Percentiles rank a stretch among this genome's conserved stretches.
phyloP scores from a whole-genome alignment of 176 grass and related monocot species.

The Paspalum notatum region DNA sequence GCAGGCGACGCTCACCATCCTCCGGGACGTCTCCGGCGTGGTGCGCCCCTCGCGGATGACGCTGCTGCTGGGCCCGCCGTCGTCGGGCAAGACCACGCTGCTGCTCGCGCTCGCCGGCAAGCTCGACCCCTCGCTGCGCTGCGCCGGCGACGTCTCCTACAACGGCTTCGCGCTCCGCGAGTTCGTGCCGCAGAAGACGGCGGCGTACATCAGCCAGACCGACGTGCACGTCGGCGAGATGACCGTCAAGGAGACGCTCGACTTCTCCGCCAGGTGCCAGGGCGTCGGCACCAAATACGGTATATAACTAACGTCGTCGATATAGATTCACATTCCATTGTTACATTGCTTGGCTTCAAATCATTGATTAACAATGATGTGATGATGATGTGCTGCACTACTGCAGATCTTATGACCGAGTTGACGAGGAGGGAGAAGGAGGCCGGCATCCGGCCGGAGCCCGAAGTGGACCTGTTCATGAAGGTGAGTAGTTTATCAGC shows the following conservation, averaged over 20 bases:
- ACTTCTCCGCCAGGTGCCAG: slow-evolving; percentile 96
- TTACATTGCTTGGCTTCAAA: too few relatives aligned
- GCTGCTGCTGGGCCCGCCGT: slow-evolving; percentile 87
- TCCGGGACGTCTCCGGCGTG: slow-evolving; percentile 64
- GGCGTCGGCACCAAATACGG: slow-evolving; percentile 90
- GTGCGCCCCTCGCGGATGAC: slow-evolving; percentile 85
- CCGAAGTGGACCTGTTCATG: slow-evolving; percentile 98
- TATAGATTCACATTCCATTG: too few relatives aligned
- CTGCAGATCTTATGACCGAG: slow-evolving; percentile 93
- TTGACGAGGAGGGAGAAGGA: slow-evolving; percentile 79
- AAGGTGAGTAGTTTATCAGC: slow-evolving; percentile 51
- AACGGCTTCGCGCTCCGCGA: slow-evolving; percentile 69
- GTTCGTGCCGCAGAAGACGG: slow-evolving; percentile 97
- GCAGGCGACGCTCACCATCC: slow-evolving; percentile 69
- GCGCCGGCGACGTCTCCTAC: slow-evolving; percentile 70
- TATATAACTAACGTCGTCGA: too few relatives aligned
- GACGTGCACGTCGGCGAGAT: slow-evolving; percentile 95
- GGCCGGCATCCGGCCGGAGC: slow-evolving; percentile 80
- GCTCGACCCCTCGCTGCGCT: slow-evolving; percentile 64
- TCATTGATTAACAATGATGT: too few relatives aligned
- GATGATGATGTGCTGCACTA: too few relatives aligned
- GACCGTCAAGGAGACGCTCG: slow-evolving; percentile 97
- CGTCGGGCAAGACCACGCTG: slow-evolving; percentile 94
- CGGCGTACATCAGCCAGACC: slow-evolving; percentile 97
- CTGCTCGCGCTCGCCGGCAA: slow-evolving; percentile 88